phyloP scores from a whole-genome alignment of 2,329 filamentous ascomycete species.

The Penicillium sp. region DNA sequence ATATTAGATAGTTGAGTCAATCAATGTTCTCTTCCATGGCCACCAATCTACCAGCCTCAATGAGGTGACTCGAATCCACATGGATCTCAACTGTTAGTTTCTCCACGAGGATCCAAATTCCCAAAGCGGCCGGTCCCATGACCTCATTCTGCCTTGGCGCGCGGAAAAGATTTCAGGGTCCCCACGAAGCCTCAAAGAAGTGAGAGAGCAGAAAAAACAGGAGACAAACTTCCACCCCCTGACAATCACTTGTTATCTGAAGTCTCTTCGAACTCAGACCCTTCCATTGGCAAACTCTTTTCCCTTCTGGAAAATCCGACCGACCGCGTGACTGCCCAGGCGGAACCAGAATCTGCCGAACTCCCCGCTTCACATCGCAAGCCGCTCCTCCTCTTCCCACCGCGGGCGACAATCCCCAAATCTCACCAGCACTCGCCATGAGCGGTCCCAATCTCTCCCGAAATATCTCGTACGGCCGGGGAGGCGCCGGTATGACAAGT shows the following conservation, averaged over 20 bases:
- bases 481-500: constrained; percentile 64
- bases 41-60: not conserved
- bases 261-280: not conserved
- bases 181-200: not conserved
- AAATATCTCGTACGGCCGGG: constrained; percentile 69
- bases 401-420: not conserved
- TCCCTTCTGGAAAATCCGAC: not conserved
- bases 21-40: not conserved
- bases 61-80: no score
- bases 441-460: constrained; percentile 16
- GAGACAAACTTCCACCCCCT: not conserved
- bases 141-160: constrained; percentile 19
- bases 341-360: constrained; percentile 18
- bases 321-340: constrained; percentile 3
- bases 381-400: not conserved
- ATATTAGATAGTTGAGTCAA: not conserved
- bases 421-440: constrained; percentile 13
- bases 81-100: not conserved
- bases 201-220: not conserved
- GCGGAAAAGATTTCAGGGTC: constrained; percentile 15
- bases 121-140: constrained; percentile 11
- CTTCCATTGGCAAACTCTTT: not conserved
- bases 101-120: not conserved
- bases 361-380: not conserved
- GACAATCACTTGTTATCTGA: not conserved